phyloP scores from a whole-genome alignment of 352 stramenopile genomes.

The Phytophthora palmivora region DNA sequence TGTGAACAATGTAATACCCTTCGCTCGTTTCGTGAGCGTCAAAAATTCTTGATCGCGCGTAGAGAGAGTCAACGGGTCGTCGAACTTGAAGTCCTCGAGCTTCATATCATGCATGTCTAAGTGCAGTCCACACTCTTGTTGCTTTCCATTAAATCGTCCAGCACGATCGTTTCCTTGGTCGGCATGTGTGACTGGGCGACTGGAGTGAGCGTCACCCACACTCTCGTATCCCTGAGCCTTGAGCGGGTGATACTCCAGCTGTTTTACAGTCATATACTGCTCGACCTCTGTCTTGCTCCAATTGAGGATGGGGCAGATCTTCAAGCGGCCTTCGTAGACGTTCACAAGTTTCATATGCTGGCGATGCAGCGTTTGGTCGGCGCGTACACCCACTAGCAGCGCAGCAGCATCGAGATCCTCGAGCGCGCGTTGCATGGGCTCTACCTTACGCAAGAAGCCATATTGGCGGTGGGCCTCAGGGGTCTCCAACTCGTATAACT shows the following conservation, averaged over 20 bases:
- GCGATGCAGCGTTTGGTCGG: constrained; percentile 75
- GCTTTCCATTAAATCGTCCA: constrained; percentile 80
- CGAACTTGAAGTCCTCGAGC: constrained; percentile 53
- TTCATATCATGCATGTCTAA: constrained; percentile 74
- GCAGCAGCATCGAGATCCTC: constrained; percentile 62
- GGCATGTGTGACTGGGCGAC: constrained; percentile 70
- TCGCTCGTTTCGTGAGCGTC: constrained; percentile 48
- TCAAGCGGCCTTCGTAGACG: constrained; percentile 81
- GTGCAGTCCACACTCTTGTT: constrained; percentile 87
- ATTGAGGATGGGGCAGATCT: constrained; percentile 87
- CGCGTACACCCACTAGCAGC: constrained; percentile 84
- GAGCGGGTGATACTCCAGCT: constrained; percentile 86
- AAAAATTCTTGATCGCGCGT: constrained; percentile 53
- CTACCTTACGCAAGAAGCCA: constrained; percentile 84
- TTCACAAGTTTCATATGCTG: constrained; percentile 81
- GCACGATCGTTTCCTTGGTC: constrained; percentile 76
- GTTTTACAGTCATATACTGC: constrained; percentile 72
- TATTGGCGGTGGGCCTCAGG: constrained; percentile 81
- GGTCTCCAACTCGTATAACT: constrained; percentile 78
- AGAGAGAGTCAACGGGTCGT: constrained; percentile 59
- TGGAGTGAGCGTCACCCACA: constrained; percentile 87
- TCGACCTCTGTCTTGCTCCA: constrained; percentile 83
- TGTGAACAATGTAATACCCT: constrained; percentile 72
- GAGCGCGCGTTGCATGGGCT: constrained; percentile 84
- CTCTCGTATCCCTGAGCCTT: constrained; percentile 85